phyloP scores from a whole-genome alignment of 2,329 filamentous ascomycete genomes.

The Sphaerostilbella broomeana region DNA sequence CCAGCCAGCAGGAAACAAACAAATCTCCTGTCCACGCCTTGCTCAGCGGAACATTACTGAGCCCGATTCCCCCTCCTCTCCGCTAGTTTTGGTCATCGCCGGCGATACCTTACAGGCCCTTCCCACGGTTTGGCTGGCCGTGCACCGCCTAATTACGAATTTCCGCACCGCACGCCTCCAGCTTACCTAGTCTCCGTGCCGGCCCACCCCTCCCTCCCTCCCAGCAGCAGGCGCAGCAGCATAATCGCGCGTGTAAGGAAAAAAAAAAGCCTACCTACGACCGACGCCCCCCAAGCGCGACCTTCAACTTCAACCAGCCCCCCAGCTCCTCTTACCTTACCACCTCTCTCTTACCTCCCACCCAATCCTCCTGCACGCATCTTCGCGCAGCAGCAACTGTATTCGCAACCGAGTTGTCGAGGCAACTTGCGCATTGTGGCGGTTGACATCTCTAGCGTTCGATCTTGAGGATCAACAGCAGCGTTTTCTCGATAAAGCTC shows the following conservation, averaged over 20 bases:
- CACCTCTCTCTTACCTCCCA: constrained; percentile 11
- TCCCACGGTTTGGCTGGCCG: background rate
- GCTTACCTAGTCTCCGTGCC: constrained; percentile 2
- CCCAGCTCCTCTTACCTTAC: constrained; percentile 14
- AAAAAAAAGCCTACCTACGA: constrained; percentile 15
- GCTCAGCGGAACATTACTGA: no score
- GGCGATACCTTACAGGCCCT: constrained; percentile 4
- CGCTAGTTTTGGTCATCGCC: constrained; percentile 3
- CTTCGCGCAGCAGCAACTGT: constrained; percentile 3
- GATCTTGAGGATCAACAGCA: constrained; percentile 3
- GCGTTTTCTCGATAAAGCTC: constrained; percentile 3
- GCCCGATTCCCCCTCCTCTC: no score
- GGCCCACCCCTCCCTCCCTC: constrained; percentile 10
- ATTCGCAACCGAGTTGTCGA: constrained; percentile 8
- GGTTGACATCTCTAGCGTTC: constrained; percentile 2
- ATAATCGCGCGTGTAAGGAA: constrained; percentile 21
- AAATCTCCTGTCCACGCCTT: no score
- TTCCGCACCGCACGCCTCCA: constrained; percentile 11
- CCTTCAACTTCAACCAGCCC: constrained; percentile 15
- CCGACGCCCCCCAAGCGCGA: constrained; percentile 17
- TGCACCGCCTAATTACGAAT: constrained; percentile 5
- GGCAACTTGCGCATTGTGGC: constrained; percentile 8
- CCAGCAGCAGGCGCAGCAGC: constrained; percentile 15
- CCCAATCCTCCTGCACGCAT: constrained; percentile 4
- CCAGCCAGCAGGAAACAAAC: no score